Conservation (phyloP, 495 filamentous ascomycete species). For the Jackrogersella minutella region DNA sequence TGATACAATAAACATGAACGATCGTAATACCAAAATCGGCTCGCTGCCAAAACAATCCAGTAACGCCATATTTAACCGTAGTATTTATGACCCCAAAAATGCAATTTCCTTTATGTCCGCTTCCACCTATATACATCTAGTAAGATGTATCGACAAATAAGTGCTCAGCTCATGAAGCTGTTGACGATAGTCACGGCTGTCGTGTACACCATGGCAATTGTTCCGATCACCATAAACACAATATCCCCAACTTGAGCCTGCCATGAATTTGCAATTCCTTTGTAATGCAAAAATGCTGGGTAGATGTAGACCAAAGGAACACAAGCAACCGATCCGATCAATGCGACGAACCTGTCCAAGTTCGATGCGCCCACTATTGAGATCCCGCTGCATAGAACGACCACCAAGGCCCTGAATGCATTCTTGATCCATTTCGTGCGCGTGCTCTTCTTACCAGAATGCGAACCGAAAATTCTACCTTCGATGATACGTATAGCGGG, state of each 20-base stretch:
- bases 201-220: conserved; percentile 68
- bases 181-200: conserved; percentile 62
- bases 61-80: conserved; percentile 9
- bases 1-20: conserved; percentile 4
- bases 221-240: conserved; percentile 63
- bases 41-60: not conserved
- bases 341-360: conserved; percentile 69
- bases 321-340: conserved; percentile 70
- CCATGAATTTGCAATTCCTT: conserved; percentile 60
- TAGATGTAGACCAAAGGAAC: conserved; percentile 96
- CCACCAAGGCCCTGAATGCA: conserved; percentile 58
- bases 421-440: conserved; percentile 74
- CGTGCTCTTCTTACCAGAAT: conserved; percentile 62
- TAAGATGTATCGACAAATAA: not conserved
- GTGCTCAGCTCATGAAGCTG: conserved; percentile 47
- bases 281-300: conserved; percentile 71
- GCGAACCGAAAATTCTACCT: conserved; percentile 59
- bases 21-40: not conserved
- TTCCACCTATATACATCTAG: not conserved
- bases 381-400: conserved; percentile 59
- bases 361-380: conserved; percentile 64
- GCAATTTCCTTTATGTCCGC: conserved; percentile 5
- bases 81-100: conserved; percentile 1
- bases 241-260: conserved; percentile 61
- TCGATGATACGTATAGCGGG: conserved; percentile 70